A percentile compares a stretch with the other conserved stretches of the same genome.
phyloP scores from a whole-genome alignment of 768 basidiomycete genomes.

The Phanerochaete sordida region DNA sequence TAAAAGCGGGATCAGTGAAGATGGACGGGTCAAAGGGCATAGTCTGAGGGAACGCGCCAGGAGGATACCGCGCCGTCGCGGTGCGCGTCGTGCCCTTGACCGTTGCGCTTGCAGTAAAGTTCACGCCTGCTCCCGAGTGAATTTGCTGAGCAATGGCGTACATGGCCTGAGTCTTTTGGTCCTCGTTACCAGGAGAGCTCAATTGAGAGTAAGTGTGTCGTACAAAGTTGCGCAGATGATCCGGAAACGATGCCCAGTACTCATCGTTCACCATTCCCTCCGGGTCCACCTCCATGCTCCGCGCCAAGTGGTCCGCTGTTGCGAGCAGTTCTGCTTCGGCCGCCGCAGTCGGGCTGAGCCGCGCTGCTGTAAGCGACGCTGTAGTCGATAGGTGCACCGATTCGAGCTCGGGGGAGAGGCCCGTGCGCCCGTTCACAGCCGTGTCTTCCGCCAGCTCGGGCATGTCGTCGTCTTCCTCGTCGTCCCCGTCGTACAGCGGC shows the following conservation, averaged over 20 bases:
- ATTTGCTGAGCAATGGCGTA: conserved; percentile 69
- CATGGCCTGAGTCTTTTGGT: conserved; percentile 56
- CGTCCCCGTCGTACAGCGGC: conserved; percentile 17
- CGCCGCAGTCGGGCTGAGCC: conserved; percentile 30
- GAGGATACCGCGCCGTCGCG: conserved; percentile 35
- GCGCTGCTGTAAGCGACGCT: conserved; percentile 34
- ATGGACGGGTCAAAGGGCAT: conserved; percentile 50
- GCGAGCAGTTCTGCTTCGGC: conserved; percentile 59
- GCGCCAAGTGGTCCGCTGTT: conserved; percentile 59
- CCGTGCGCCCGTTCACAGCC: conserved; percentile 26
- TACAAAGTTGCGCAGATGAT: conserved; percentile 68
- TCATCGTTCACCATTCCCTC: conserved; percentile 48
- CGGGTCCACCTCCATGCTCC: conserved; percentile 43
- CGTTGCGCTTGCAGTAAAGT: conserved; percentile 24
- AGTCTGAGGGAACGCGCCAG: conserved; percentile 35
- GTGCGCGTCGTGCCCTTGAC: conserved; percentile 28
- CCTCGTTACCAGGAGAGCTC: conserved; percentile 30
- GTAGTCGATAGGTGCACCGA: conserved; percentile 46
- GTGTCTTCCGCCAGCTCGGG: conserved; percentile 18
- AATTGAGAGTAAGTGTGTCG: conserved; percentile 33
- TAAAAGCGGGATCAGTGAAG: conserved; percentile 52
- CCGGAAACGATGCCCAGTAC: conserved; percentile 68
- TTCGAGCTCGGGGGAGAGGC: conserved; percentile 45
- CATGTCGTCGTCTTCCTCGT: conserved; percentile 27
- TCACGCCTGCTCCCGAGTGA: conserved; percentile 33